A percentile compares a stretch with the other conserved stretches of the same genome.
Conservation (phyloP, 106 monocot genomes). For the Phalaenopsis equestris region DNA sequence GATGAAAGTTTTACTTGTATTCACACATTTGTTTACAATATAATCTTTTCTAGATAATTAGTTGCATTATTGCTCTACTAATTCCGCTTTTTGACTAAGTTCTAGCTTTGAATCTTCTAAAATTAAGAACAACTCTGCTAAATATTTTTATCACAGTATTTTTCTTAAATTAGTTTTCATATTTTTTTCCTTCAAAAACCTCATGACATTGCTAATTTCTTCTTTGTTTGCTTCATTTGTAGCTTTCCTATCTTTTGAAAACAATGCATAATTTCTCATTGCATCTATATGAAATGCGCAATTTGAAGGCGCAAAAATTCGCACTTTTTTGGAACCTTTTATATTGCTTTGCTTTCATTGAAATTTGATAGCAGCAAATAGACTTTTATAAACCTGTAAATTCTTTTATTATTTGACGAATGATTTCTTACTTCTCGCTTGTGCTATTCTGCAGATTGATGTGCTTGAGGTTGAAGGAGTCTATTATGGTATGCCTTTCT, state of each 20-base stretch:
- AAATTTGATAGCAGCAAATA: background rate
- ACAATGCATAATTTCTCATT: background rate
- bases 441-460: constrained; percentile 58
- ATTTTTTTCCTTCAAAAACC: background rate
- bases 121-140: no score
- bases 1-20: no score
- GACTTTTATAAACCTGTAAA: background rate
- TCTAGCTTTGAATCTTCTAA: no score
- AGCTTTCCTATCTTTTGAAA: background rate
- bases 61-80: no score
- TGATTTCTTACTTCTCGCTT: background rate
- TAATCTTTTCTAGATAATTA: no score
- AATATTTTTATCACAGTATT: background rate
- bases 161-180: background rate
- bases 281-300: background rate
- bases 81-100: no score
- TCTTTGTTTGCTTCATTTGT: background rate
- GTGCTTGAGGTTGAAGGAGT: constrained; percentile 94
- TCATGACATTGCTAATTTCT: background rate
- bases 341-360: no score
- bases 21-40: no score
- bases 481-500: constrained; percentile 63
- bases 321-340: no score
- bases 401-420: background rate
- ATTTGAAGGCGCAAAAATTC: no score